Evolutionary conservation across 257 asterid genomes (phyloP).

Genomic region (Voacanga thouarsii): DNA sequence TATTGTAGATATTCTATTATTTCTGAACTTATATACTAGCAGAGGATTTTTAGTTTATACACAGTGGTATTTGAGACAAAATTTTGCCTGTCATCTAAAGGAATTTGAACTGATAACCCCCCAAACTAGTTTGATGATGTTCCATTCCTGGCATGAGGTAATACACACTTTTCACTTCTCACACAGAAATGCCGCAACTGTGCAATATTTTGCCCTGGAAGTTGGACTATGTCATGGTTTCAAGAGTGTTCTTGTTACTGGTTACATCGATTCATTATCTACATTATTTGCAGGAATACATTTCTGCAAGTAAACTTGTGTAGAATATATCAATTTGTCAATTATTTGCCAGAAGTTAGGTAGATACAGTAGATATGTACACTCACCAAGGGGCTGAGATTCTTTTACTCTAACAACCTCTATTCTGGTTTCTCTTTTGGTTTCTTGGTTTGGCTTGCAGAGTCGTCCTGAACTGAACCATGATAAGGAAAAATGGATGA

Average conservation of each 20-base stretch:
- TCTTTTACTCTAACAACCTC: not conserved
- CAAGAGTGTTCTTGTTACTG: not conserved
- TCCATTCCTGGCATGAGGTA: no score
- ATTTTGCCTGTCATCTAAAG: not conserved
- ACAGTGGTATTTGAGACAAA: not conserved
- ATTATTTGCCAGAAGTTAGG: not conserved
- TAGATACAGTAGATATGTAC: not conserved
- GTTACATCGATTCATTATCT: not conserved
- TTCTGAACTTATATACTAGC: not conserved
- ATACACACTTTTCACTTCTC: no score
- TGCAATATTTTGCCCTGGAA: not conserved
- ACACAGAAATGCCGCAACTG: no score
- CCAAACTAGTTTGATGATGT: no score
- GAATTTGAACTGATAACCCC: not conserved
- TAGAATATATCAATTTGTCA: not conserved
- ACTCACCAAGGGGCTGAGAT: not conserved
- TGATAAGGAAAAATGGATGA: slow-evolving; percentile 80
- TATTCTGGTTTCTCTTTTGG: not conserved
- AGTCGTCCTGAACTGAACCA: slow-evolving; percentile 53
- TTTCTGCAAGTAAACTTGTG: not conserved
- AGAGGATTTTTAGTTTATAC: not conserved
- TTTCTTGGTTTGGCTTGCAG: slow-evolving; percentile 31
- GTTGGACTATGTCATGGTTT: not conserved
- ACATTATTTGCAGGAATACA: not conserved
- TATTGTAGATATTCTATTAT: not conserved